Percentiles rank a stretch among this genome's conserved stretches.
Evolutionary conservation across 176 grass and related monocot species (phyloP).

Genomic region (Tillandsia leiboldiana): DNA sequence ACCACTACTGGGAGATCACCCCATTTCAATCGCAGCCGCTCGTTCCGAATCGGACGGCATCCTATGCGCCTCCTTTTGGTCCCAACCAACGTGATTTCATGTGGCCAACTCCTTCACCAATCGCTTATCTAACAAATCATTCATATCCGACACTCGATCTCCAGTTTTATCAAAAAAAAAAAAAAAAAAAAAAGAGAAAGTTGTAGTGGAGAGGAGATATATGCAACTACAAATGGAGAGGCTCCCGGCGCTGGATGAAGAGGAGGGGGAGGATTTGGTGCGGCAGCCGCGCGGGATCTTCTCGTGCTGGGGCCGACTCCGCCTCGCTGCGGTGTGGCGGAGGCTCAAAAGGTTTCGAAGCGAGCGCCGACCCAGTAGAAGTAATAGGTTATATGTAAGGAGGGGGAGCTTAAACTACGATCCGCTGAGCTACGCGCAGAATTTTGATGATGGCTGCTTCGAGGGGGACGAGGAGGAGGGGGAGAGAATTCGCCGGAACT

Average conservation of each 20-base stretch:
- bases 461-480: slow-evolving; percentile 2
- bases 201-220: too few species aligned
- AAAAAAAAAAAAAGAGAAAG: too few species aligned
- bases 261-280: slow-evolving; percentile 3
- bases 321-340: slow-evolving; percentile 1
- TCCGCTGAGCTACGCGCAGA: slow-evolving; percentile 18
- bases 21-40: too few species aligned
- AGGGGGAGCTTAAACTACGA: slow-evolving; percentile 20
- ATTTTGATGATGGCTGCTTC: slow-evolving; percentile 8
- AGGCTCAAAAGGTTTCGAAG: not conserved
- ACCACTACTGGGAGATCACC: too few species aligned
- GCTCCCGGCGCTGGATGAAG: slow-evolving; percentile 20
- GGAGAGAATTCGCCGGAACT: not conserved
- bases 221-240: slow-evolving; percentile 13
- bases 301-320: slow-evolving; percentile 16
- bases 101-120: not conserved
- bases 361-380: not conserved
- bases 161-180: too few species aligned
- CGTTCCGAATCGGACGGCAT: too few species aligned
- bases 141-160: not conserved
- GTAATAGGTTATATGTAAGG: not conserved
- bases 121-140: slow-evolving; percentile 15
- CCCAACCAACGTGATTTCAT: slow-evolving; percentile 15
- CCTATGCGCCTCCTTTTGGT: not conserved
- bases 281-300: not conserved